Conservation (phyloP, 2,329 filamentous ascomycete species). For the Phialophora verrucosa region DNA sequence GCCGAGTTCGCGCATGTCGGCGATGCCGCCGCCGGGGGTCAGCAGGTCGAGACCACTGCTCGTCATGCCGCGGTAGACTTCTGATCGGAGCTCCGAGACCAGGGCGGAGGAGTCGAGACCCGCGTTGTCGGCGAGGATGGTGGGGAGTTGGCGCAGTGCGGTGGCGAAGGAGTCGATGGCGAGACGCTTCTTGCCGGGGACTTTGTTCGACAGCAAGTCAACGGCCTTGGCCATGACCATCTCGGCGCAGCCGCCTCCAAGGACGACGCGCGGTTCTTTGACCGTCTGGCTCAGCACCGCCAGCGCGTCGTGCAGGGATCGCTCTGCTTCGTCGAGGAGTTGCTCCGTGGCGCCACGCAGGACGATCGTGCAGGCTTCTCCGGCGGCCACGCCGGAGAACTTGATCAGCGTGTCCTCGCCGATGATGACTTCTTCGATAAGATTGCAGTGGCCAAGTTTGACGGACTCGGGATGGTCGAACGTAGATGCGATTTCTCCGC, state of each 20-base stretch:
- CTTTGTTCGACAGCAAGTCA: constrained; percentile 87
- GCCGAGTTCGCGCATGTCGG: constrained; percentile 93
- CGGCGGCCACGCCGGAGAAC: constrained; percentile 93
- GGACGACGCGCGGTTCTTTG: constrained; percentile 88
- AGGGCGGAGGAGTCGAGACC: constrained; percentile 95
- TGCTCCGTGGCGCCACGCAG: constrained; percentile 96
- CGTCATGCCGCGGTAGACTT: constrained; percentile 91
- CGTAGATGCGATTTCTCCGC: constrained; percentile 95
- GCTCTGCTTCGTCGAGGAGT: constrained; percentile 93
- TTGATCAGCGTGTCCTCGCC: constrained; percentile 97
- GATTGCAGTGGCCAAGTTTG: constrained; percentile 90
- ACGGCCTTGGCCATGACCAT: constrained; percentile 99
- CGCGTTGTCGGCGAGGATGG: constrained; percentile 96
- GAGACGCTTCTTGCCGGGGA: constrained; percentile 95
- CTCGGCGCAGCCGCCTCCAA: constrained; percentile 95
- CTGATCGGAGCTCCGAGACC: constrained; percentile 86
- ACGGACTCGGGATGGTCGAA: constrained; percentile 98
- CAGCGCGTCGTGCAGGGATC: constrained; percentile 92
- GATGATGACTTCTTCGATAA: constrained; percentile 98
- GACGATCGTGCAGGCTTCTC: constrained; percentile 94
- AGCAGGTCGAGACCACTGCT: constrained; percentile 89
- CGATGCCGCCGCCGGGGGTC: constrained; percentile 87
- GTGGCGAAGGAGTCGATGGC: constrained; percentile 89
- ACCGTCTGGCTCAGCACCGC: constrained; percentile 97
- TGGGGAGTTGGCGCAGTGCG: constrained; percentile 90